Evolutionary conservation across 2,329 filamentous ascomycete genomes (phyloP).

Genomic region (Rugonectria rugulosa): DNA sequence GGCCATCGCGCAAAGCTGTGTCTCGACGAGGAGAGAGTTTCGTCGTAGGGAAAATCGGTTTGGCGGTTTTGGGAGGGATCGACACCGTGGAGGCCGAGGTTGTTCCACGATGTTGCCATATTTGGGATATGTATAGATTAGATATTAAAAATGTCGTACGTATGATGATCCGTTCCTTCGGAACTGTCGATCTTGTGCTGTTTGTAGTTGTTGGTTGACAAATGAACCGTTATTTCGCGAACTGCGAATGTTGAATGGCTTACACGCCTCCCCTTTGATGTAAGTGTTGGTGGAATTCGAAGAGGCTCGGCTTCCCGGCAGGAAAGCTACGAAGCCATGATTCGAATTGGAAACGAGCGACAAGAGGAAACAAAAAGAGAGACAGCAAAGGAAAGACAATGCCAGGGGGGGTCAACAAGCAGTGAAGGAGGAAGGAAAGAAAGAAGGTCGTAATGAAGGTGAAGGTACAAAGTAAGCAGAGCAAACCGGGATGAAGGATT

Average conservation of each 20-base stretch:
- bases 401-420: neutral
- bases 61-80: slow-evolving; percentile 12
- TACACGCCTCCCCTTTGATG: neutral
- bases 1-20: slow-evolving; percentile 30
- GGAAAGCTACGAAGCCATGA: slow-evolving; percentile 15
- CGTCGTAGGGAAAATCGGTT: slow-evolving; percentile 23
- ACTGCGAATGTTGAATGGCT: neutral
- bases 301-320: neutral
- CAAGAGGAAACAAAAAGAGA: neutral
- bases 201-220: neutral
- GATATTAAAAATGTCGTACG: no score
- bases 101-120: slow-evolving; percentile 24
- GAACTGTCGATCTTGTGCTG: neutral
- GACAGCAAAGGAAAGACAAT: neutral
- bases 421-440: neutral
- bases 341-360: neutral
- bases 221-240: neutral
- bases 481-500: no score
- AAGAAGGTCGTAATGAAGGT: no score
- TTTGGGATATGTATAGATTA: neutral
- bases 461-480: no score
- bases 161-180: neutral
- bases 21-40: slow-evolving; percentile 29
- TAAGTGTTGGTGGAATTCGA: neutral
- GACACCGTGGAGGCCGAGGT: slow-evolving; percentile 21